Base-by-base conservation (phyloP, 257 asterid species). In the Jaltomata sinuosa region DNA sequence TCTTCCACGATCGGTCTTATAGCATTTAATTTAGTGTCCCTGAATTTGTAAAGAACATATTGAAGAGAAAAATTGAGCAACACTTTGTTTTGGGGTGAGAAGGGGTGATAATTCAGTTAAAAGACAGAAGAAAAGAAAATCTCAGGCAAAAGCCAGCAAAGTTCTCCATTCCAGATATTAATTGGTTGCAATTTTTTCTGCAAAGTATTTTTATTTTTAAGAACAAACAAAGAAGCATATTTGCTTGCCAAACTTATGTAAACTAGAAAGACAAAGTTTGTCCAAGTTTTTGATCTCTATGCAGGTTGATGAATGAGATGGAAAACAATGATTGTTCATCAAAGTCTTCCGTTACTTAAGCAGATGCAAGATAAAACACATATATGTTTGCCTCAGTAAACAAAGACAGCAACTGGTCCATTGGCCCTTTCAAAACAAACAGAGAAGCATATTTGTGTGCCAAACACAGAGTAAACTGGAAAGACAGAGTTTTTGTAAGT, bases 1-100 rank as follows among this genome's bases (percentile, higher is more conserved):
- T 93, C 96, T 19, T 91, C 96, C 85, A 80, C 91, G 84, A 86
- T 36, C 2, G 94, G 93, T 82, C 87, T 86, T 85, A 94, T 85
- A 25, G 87, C 83, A 22, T 84, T 62, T 86, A 95, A 47, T 86
- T 94, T 95, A 10, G 89, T 50, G 34, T 88, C 85, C 82, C 99
- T 95, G 80, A 79, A 65, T 22, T 47, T 50, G 49, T 74, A 40
- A 79, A 59, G 79, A 52, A 69, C 29, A 83, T 22, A 67, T 19
- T n/a, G 8, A 50, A 53, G 36, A 49, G 29, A 55, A 55, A 55
- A 14, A 15, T 2, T 7, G 12, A 71, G 42, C 29, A 9, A 7
- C 53, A 80, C 6, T 61, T 67, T 31, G 74, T 65, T 31, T 65
- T 65, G 71, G n/a, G 38, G 36, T 62, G 69, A 62, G 69, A 59